Evolutionary conservation across 345 rosid genomes (phyloP).

Genomic region (Gossypium rotundifolium): DNA sequence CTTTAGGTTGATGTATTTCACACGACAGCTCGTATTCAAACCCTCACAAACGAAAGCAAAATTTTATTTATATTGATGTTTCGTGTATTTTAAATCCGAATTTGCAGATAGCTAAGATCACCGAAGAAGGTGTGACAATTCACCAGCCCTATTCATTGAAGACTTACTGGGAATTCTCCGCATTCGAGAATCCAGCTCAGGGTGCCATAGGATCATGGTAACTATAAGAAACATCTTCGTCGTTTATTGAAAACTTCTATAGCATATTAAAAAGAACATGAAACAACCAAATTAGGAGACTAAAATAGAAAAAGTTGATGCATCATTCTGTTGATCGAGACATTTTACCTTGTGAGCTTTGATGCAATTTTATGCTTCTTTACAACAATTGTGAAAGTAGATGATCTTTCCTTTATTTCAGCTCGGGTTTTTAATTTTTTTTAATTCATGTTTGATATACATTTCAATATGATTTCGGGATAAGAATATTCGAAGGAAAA

Average conservation of each 20-base stretch:
- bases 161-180: slow-evolving; percentile 78
- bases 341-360: background rate
- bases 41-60: background rate
- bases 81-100: background rate
- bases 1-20: background rate
- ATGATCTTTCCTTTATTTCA: too few relatives aligned
- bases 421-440: too few relatives aligned
- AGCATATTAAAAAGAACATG: background rate
- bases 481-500: too few relatives aligned
- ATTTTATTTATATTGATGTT: background rate
- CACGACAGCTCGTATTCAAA: too few relatives aligned
- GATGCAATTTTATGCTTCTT: background rate
- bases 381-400: background rate
- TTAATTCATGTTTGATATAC: too few relatives aligned
- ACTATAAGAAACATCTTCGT: background rate
- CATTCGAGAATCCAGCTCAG: slow-evolving; percentile 70
- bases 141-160: slow-evolving; percentile 83
- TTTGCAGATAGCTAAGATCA: slow-evolving; percentile 82
- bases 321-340: background rate
- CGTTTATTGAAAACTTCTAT: background rate
- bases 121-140: slow-evolving; percentile 74
- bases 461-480: too few relatives aligned
- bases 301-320: background rate
- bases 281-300: background rate
- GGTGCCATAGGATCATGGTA: slow-evolving; percentile 97